Conservation (phyloP, 805 yeast genomes). For the Candida railenensis region DNA sequence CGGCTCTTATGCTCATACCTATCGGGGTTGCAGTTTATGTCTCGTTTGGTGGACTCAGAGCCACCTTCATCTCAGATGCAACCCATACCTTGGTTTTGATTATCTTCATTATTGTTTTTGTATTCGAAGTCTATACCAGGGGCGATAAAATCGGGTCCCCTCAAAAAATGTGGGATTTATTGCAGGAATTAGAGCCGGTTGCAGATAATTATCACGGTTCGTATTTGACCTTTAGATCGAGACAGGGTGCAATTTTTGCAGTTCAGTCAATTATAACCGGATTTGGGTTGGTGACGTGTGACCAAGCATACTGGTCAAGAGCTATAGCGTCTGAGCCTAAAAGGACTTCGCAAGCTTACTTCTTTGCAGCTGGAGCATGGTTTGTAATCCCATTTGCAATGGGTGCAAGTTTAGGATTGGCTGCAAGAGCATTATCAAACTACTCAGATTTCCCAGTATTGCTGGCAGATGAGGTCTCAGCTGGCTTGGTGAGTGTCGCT, state of each 20-base stretch:
- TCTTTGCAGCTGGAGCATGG: conserved; percentile 24
- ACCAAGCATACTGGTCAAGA: conserved; percentile 25
- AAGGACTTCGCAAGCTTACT: conserved; percentile 20
- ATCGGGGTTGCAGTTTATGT: conserved; percentile 23
- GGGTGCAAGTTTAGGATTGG: conserved; percentile 34
- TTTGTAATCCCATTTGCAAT: conserved; percentile 24
- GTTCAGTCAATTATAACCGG: conserved; percentile 21
- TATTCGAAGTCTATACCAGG: conserved; percentile 17
- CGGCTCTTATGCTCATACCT: conserved; percentile 21
- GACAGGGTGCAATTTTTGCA: conserved; percentile 20
- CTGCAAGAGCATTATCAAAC: conserved; percentile 29
- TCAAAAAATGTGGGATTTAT: conserved; percentile 22
- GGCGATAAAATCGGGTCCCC: conserved; percentile 22
- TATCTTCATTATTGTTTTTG: conserved; percentile 17
- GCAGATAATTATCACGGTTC: conserved; percentile 16
- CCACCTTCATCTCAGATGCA: conserved; percentile 26
- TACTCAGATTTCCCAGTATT: conserved; percentile 19
- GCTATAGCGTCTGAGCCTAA: conserved; percentile 24
- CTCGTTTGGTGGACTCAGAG: conserved; percentile 24
- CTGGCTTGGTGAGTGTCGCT: conserved; percentile 21
- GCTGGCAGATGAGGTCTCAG: conserved; percentile 14
- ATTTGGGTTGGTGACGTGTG: conserved; percentile 20
- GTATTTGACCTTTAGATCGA: conserved; percentile 16
- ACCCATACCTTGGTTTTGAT: conserved; percentile 23
- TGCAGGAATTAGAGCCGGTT: conserved; percentile 14